A percentile compares a stretch with the other conserved stretches of the same genome.
phyloP scores from a whole-genome alignment of 306 rosid genomes.

The Purshia tridentata region DNA sequence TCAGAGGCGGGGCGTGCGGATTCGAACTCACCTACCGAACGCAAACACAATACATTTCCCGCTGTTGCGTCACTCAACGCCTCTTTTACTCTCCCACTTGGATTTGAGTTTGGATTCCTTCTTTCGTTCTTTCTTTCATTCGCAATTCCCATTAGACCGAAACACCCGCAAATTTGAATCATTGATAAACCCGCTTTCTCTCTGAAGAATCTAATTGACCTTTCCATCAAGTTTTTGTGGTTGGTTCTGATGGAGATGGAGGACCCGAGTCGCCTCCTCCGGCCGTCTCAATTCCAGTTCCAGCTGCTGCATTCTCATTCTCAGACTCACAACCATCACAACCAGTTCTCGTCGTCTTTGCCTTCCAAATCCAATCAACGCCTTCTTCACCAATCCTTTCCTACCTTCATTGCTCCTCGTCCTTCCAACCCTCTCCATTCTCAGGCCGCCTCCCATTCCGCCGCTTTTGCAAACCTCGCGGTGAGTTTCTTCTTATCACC shows the following conservation, averaged over 20 bases:
- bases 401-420: constrained; percentile 11
- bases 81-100: background rate
- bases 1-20: background rate
- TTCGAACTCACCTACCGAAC: background rate
- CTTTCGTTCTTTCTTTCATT: background rate
- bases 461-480: constrained; percentile 22
- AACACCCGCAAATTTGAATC: background rate
- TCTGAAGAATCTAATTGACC: background rate
- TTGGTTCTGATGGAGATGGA: constrained; percentile 12
- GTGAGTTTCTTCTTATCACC: constrained; percentile 13
- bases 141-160: background rate
- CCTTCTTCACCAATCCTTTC: constrained; percentile 1
- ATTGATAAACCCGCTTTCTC: background rate
- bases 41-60: background rate
- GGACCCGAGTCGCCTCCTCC: constrained; percentile 34
- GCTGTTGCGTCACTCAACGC: constrained; percentile 1
- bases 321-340: constrained; percentile 13
- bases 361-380: background rate
- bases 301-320: constrained; percentile 34
- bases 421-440: background rate
- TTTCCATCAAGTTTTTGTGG: no score
- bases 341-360: constrained; percentile 5
- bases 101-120: background rate
- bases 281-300: constrained; percentile 32
- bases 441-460: constrained; percentile 13